These are phyloP conservation scores for Aspergillus sp. DNA, from an alignment of 2,329 filamentous ascomycete species.

Conservation along the genomic window DNA sequence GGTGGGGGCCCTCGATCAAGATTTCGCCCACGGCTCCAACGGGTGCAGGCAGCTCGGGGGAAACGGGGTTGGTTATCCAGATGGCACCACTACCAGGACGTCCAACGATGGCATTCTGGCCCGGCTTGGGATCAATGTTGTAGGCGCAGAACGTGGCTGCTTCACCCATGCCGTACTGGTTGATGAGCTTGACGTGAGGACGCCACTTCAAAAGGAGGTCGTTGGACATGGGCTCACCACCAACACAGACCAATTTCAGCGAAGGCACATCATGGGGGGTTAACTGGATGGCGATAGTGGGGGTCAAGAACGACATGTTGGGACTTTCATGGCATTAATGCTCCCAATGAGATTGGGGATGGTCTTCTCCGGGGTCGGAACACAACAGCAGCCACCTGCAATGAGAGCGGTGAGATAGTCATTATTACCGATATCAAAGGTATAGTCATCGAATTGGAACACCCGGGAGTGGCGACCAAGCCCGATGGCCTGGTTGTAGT, in stretches of 20 bases:
- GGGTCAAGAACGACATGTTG: neutral
- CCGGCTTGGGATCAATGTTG: slow-evolving; percentile 18
- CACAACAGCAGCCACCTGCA: slow-evolving; percentile 27
- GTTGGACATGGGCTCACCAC: neutral
- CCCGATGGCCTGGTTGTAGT: too few relatives aligned
- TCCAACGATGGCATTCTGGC: slow-evolving; percentile 8
- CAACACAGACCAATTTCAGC: neutral
- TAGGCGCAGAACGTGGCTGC: slow-evolving; percentile 24
- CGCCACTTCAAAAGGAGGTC: slow-evolving; percentile 17
- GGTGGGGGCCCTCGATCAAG: slow-evolving; percentile 28
- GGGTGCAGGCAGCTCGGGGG: slow-evolving; percentile 21
- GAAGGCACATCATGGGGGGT: neutral
- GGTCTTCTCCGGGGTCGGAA: slow-evolving; percentile 18
- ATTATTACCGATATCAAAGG: slow-evolving; percentile 30
- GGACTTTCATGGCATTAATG: neutral
- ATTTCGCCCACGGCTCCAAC: slow-evolving; percentile 31
- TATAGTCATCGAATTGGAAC: slow-evolving; percentile 18
- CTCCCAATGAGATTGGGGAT: slow-evolving; percentile 16
- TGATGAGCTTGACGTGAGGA: slow-evolving; percentile 16
- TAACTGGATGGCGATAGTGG: neutral
- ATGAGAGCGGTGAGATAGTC: slow-evolving; percentile 24
- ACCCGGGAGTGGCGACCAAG: too few relatives aligned
- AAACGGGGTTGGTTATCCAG: slow-evolving; percentile 18
- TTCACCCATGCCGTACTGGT: slow-evolving; percentile 31
- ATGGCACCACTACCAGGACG: neutral